Conservation (phyloP, 1,139 yeast genomes). For the Sugiyamaella sp. region DNA sequence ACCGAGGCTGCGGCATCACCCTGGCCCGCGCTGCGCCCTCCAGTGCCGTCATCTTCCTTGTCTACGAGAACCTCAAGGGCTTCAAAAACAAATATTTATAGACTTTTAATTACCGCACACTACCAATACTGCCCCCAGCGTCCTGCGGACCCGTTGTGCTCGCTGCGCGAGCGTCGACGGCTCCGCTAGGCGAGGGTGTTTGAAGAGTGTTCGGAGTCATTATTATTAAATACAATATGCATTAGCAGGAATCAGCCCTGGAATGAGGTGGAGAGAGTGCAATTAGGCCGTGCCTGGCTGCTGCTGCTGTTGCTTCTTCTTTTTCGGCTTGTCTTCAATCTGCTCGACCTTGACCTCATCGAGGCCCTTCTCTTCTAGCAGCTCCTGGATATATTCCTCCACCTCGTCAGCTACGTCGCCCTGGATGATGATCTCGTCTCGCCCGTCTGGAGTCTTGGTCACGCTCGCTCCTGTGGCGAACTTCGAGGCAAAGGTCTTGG, state of each 20-base stretch:
- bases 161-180: neutral
- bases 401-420: conserved; percentile 97
- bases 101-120: neutral
- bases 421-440: conserved; percentile 88
- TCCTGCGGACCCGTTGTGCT: neutral
- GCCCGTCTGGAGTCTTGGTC: conserved; percentile 88
- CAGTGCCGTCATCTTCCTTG: conserved; percentile 80
- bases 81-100: conserved; percentile 15
- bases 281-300: conserved; percentile 2
- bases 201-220: too few relatives aligned
- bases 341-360: conserved; percentile 86
- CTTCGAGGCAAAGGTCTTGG: conserved; percentile 89
- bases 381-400: conserved; percentile 68
- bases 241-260: conserved; percentile 1
- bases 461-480: conserved; percentile 98
- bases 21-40: conserved; percentile 84
- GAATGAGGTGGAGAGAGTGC: neutral
- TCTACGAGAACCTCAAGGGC: conserved; percentile 67
- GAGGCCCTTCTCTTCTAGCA: conserved; percentile 81
- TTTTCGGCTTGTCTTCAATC: conserved; percentile 78
- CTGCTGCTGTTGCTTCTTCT: conserved; percentile 48
- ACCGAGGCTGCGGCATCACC: conserved; percentile 86
- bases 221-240: conserved; percentile 14
- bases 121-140: neutral
- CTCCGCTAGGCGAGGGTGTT: too few relatives aligned